Evolutionary conservation across 805 yeast species (phyloP).

Genomic region (Pichia membranifaciens): DNA sequence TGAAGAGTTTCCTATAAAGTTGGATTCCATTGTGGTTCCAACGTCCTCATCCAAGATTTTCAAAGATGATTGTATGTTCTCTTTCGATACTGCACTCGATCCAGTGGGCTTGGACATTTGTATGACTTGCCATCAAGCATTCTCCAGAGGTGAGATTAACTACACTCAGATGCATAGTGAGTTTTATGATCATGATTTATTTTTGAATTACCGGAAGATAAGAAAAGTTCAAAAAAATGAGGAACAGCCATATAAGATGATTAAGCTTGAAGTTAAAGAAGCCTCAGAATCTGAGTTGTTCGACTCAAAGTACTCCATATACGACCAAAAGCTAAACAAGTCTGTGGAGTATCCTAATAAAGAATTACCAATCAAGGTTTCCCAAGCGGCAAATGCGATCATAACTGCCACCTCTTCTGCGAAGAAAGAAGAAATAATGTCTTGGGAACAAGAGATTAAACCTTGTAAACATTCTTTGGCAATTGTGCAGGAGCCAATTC

Average conservation of each 20-base stretch:
- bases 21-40: slow-evolving; percentile 20
- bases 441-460: slow-evolving; percentile 86
- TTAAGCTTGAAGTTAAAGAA: slow-evolving; percentile 63
- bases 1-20: slow-evolving; percentile 11
- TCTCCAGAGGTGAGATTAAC: slow-evolving; percentile 41
- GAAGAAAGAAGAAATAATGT: slow-evolving; percentile 62
- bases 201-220: slow-evolving; percentile 51
- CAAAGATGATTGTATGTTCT: slow-evolving; percentile 88
- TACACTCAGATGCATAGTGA: slow-evolving; percentile 56
- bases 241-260: slow-evolving; percentile 40
- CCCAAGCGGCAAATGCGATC: slow-evolving; percentile 37
- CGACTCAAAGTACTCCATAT: slow-evolving; percentile 39
- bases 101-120: slow-evolving; percentile 67
- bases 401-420: slow-evolving; percentile 53
- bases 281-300: slow-evolving; percentile 57
- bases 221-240: slow-evolving; percentile 37
- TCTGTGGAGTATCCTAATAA: slow-evolving; percentile 26
- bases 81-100: slow-evolving; percentile 63
- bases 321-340: slow-evolving; percentile 31
- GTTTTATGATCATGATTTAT: slow-evolving; percentile 48
- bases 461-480: slow-evolving; percentile 72
- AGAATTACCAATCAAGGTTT: slow-evolving; percentile 27
- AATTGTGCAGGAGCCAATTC: slow-evolving; percentile 36
- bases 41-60: slow-evolving; percentile 41
- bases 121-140: slow-evolving; percentile 65